A percentile compares a stretch with the other conserved stretches of the same genome.
Conservation (phyloP, 1,284 basidiomycete species). For the Cryptococcus floricola region DNA sequence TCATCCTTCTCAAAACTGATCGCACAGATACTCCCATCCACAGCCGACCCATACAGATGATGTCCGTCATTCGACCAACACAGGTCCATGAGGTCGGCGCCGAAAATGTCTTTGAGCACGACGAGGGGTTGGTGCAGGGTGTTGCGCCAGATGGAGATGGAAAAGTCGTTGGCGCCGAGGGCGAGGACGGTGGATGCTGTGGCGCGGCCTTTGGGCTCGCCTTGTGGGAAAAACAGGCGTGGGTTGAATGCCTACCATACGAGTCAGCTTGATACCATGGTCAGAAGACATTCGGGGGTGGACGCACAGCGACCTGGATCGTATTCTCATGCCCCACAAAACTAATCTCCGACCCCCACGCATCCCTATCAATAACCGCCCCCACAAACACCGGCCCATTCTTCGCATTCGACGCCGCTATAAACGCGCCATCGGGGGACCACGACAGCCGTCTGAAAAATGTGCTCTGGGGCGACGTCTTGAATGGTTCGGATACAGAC, state of each 20-base stretch:
- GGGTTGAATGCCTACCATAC: conserved; percentile 75
- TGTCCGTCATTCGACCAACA: conserved; percentile 93
- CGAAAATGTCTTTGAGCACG: conserved; percentile 90
- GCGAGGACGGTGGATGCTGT: conserved; percentile 62
- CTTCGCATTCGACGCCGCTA: conserved; percentile 94
- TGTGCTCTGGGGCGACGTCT: conserved; percentile 87
- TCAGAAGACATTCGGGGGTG: conserved; percentile 7
- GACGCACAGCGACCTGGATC: conserved; percentile 83
- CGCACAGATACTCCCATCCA: conserved; percentile 87
- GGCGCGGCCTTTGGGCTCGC: conserved; percentile 39
- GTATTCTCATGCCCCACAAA: conserved; percentile 97
- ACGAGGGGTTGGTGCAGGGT: conserved; percentile 82
- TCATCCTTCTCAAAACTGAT: conserved; percentile 77
- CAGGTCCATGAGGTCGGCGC: conserved; percentile 89
- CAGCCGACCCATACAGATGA: conserved; percentile 89
- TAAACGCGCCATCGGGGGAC: conserved; percentile 98
- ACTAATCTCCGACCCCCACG: conserved; percentile 84
- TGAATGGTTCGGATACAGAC: conserved; percentile 82
- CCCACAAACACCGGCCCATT: conserved; percentile 98
- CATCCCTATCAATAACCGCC: conserved; percentile 81
- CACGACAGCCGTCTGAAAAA: conserved; percentile 93
- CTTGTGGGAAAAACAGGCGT: conserved; percentile 74
- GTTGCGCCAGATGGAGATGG: conserved; percentile 87
- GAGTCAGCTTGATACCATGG: not conserved
- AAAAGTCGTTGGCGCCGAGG: conserved; percentile 76